phyloP scores from a whole-genome alignment of 179 eudicot genomes.

The Beta corolliflora region DNA sequence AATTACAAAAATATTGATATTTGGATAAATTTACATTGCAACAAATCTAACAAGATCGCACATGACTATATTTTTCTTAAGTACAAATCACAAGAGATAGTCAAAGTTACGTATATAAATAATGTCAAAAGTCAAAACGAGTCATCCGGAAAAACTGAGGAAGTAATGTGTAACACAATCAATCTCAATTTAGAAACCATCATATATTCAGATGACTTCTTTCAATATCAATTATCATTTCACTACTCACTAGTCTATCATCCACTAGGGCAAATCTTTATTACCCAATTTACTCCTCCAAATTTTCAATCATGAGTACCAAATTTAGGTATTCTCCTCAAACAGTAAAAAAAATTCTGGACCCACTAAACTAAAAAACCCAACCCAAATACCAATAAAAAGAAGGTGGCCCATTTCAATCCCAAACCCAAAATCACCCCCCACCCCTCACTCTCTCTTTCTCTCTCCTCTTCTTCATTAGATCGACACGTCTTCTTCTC shows the following conservation, averaged over 20 bases:
- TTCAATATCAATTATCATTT: neutral
- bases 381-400: neutral
- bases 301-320: neutral
- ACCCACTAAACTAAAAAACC: conserved; percentile 5
- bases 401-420: neutral
- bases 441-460: too few relatives aligned
- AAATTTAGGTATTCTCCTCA: neutral
- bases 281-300: neutral
- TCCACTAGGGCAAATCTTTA: neutral
- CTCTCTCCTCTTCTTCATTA: neutral
- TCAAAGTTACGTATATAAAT: too few relatives aligned
- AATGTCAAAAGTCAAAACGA: too few relatives aligned
- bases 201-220: too few relatives aligned
- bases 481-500: conserved; percentile 1
- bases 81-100: too few relatives aligned
- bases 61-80: too few relatives aligned
- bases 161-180: too few relatives aligned
- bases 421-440: conserved; percentile 7
- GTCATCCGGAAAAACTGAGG: too few relatives aligned
- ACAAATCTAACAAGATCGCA: too few relatives aligned
- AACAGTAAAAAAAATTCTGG: neutral
- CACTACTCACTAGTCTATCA: neutral
- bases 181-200: too few relatives aligned
- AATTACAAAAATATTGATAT: too few relatives aligned
- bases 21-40: too few relatives aligned